Conservation (phyloP, 192 early-diverging fungal species). For the Thamnidium elegans region DNA sequence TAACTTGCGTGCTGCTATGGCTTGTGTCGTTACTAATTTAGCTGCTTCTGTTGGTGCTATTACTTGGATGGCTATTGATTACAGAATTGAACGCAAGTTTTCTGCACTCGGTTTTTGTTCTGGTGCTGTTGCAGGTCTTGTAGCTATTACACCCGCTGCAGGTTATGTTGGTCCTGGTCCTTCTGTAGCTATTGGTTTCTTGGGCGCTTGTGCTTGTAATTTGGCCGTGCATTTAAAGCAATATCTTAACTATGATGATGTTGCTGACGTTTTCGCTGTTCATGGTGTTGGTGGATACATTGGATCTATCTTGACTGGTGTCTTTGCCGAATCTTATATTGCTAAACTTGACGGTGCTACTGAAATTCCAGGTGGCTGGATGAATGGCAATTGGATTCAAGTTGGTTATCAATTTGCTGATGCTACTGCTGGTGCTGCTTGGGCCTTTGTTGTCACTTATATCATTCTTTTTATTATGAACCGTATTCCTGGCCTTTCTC, state of each 20-base stretch:
- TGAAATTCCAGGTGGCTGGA: slow-evolving; percentile 67
- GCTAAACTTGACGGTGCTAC: slow-evolving; percentile 65
- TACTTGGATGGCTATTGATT: slow-evolving; percentile 82
- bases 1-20: slow-evolving; percentile 85
- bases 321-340: slow-evolving; percentile 83
- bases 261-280: slow-evolving; percentile 87
- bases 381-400: slow-evolving; percentile 79
- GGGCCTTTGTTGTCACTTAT: slow-evolving; percentile 74
- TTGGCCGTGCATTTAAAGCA: slow-evolving; percentile 80
- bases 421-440: slow-evolving; percentile 63
- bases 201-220: slow-evolving; percentile 76
- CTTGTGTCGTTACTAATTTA: slow-evolving; percentile 81
- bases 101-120: slow-evolving; percentile 94
- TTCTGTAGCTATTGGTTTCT: slow-evolving; percentile 76
- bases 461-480: slow-evolving; percentile 75
- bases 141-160: slow-evolving; percentile 88
- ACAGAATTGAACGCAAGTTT: slow-evolving; percentile 73
- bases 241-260: slow-evolving; percentile 84
- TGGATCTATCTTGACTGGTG: slow-evolving; percentile 85
- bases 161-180: slow-evolving; percentile 85
- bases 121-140: slow-evolving; percentile 88
- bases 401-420: slow-evolving; percentile 79
- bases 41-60: slow-evolving; percentile 79
- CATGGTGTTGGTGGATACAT: slow-evolving; percentile 85
- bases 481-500: slow-evolving; percentile 70